Conservation (phyloP, 176 grass and related monocot species). For the Hsuehochloa calcarea region DNA sequence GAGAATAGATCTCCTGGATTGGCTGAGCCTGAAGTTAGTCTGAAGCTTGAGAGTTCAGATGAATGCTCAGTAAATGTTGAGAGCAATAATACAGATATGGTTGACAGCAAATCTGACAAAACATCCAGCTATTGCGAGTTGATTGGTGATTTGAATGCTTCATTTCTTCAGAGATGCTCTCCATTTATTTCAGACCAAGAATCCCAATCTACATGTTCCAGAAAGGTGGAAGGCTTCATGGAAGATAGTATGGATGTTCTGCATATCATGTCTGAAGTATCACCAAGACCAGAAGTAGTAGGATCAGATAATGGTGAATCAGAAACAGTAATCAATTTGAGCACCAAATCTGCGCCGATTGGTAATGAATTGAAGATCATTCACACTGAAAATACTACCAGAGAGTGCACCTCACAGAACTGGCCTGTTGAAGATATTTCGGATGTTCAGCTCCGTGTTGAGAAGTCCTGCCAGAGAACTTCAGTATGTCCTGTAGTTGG, state of each 20-base stretch:
- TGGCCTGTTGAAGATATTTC: constrained; percentile 11
- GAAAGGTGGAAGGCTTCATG: constrained; percentile 6
- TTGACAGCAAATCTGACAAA: constrained; percentile 9
- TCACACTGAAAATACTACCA: constrained; percentile 11
- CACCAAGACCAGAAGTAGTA: constrained; percentile 16
- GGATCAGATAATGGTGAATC: constrained; percentile 14
- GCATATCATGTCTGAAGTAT: constrained; percentile 26
- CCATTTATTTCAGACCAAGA: background rate
- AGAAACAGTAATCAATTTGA: constrained; percentile 2
- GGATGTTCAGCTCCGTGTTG: constrained; percentile 27
- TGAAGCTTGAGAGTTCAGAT: constrained; percentile 9
- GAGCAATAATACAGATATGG: background rate
- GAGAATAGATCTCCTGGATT: constrained; percentile 21
- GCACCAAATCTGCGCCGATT: background rate
- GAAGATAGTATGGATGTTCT: constrained; percentile 3
- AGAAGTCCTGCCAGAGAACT: constrained; percentile 9
- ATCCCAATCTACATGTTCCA: constrained; percentile 20
- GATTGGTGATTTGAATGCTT: background rate
- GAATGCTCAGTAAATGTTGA: constrained; percentile 15
- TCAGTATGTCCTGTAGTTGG: constrained; percentile 14
- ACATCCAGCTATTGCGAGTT: background rate
- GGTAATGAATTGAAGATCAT: constrained; percentile 12
- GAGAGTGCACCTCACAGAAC: constrained; percentile 23
- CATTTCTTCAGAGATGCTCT: background rate
- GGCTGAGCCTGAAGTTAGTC: background rate